phyloP scores from a whole-genome alignment of 176 grass and related monocot genomes.

The Secale cereale region DNA sequence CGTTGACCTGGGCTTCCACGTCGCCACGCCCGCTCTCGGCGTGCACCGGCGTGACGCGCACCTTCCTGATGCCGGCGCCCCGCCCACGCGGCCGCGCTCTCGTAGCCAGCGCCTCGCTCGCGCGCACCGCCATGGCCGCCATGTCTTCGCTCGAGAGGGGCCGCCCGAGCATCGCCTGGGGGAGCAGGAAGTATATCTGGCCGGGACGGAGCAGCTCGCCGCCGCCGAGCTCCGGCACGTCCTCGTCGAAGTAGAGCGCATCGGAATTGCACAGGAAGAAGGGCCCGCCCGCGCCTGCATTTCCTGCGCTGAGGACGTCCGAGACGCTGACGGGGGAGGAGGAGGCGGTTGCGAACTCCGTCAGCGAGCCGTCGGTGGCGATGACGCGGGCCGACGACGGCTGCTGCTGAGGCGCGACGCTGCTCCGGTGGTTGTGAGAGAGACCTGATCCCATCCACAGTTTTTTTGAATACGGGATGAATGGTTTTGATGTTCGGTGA shows the following conservation, averaged over 20 bases:
- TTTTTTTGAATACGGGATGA: neutral
- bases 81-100: neutral
- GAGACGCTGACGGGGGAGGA: slow-evolving; percentile 1
- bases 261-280: slow-evolving; percentile 61
- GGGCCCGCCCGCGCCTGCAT: neutral
- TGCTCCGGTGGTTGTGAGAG: slow-evolving; percentile 41
- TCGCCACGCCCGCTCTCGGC: neutral
- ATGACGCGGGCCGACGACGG: slow-evolving; percentile 38
- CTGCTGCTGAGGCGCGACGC: slow-evolving; percentile 16
- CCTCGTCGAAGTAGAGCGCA: slow-evolving; percentile 55
- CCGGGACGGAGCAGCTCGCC: slow-evolving; percentile 43
- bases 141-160: slow-evolving; percentile 52
- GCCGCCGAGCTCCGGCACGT: slow-evolving; percentile 26
- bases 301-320: slow-evolving; percentile 21
- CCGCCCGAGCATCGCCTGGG: slow-evolving; percentile 25
- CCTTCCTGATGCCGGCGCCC: neutral
- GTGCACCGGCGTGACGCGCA: slow-evolving; percentile 35
- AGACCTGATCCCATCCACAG: slow-evolving; percentile 52
- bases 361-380: slow-evolving; percentile 54
- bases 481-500: slow-evolving; percentile 15
- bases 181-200: slow-evolving; percentile 36
- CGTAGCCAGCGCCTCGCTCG: slow-evolving; percentile 40
- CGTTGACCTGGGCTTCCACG: slow-evolving; percentile 19
- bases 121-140: slow-evolving; percentile 61
- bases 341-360: slow-evolving; percentile 13